Evolutionary conservation across 768 basidiomycete genomes (phyloP), one percentile per base, ranked within the genome.

Genomic region (Cystofilobasidium bisporidii): DNA sequence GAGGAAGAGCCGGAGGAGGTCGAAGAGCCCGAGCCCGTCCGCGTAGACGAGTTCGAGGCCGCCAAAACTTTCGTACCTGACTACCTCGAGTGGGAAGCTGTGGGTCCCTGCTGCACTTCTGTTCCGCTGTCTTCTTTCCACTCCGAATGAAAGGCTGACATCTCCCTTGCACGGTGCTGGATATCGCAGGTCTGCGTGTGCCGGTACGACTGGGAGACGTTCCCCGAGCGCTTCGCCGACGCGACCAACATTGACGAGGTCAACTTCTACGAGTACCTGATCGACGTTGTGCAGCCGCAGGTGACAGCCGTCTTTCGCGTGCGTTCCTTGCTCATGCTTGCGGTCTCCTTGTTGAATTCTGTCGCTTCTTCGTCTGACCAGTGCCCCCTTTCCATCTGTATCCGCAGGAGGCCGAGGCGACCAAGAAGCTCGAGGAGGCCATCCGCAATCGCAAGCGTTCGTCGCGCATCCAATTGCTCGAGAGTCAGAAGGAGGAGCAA

Each of bases 1-100:
- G 45, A 67, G 28, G 59, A 60, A 3, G 22, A 12, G 1, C 28
- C 24, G 24, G 45, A 65, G 56, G 56, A 24, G 43, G 20, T 48
- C 32, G 30, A 24, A 18, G 64, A 65, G 53, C 38, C 55, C 3
- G 55, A 59, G 22, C 22, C 32, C 2, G 57, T 48, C 12, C 28
- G 32, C 11, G 20, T 32, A 1, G 65, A 66, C 32, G 67, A 63
- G 55, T 53, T 63, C 18, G 57, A 63, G 56, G 57, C n/a, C 26
- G 62, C 62, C 0, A 63, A 57, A 33, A 24, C 50, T 17, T 24
- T 24, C 11, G 55, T 63, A 22, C 48, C 79, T 1, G 82, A 82
- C 58, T 88, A 88, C 72, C 76, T 89, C 47, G 91, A 94, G 76
- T 97, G 93, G 92, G 89, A 94, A 79, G 87, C 88, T 72, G 92